phyloP scores from a whole-genome alignment of 495 filamentous ascomycete species.

The Aspergillus conjunctus region DNA sequence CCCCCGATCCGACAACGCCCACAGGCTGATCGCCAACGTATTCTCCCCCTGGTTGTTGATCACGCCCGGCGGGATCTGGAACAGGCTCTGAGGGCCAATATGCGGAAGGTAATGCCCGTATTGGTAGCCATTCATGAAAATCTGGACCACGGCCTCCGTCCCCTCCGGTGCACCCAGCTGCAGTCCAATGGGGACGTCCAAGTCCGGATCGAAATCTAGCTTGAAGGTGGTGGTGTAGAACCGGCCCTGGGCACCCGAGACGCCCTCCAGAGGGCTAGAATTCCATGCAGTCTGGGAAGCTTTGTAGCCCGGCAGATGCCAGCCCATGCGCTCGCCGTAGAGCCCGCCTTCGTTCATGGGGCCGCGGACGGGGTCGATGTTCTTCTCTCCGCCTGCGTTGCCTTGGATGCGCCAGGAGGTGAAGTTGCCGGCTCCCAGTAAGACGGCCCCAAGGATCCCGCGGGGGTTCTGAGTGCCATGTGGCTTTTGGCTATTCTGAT shows the following conservation, averaged over 20 bases:
- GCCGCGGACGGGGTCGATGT: conserved; percentile 62
- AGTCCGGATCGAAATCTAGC: conserved; percentile 48
- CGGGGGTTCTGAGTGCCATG: conserved; percentile 64
- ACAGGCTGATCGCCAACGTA: conserved; percentile 49
- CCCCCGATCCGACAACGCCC: conserved; percentile 46
- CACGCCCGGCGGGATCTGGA: conserved; percentile 52
- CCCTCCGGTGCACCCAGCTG: conserved; percentile 30
- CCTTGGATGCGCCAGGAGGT: conserved; percentile 74
- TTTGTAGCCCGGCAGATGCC: conserved; percentile 60
- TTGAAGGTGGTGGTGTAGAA: conserved; percentile 63
- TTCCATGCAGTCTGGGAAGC: conserved; percentile 43
- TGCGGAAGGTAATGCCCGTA: conserved; percentile 46
- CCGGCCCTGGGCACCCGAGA: conserved; percentile 50
- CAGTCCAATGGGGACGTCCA: conserved; percentile 46
- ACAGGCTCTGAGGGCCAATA: conserved; percentile 51
- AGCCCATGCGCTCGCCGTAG: conserved; percentile 66
- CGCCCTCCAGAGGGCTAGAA: conserved; percentile 47
- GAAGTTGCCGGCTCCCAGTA: conserved; percentile 41
- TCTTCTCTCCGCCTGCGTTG: conserved; percentile 70
- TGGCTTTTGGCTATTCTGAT: conserved; percentile 52
- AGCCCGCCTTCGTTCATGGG: conserved; percentile 75
- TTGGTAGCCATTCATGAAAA: conserved; percentile 44
- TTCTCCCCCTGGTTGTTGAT: conserved; percentile 50
- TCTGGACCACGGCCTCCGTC: conserved; percentile 35
- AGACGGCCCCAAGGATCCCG: conserved; percentile 62